A percentile compares a stretch with the other conserved stretches of the same genome.
These are phyloP conservation scores for Scheffersomyces parashehatae DNA, from an alignment of 1,139 yeast species.

Conservation along the genomic window DNA sequence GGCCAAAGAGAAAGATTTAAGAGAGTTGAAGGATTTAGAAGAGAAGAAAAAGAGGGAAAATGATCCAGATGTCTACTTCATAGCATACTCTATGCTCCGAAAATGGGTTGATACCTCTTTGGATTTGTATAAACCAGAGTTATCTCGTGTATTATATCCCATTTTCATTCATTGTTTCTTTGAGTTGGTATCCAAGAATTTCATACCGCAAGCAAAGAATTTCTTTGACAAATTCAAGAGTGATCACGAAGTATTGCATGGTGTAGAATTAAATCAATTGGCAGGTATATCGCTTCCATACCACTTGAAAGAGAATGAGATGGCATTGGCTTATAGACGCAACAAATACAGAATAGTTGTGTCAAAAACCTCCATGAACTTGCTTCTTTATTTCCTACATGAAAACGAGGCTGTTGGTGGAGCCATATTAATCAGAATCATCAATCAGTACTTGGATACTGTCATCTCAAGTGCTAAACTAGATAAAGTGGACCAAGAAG, in stretches of 20 bases:
- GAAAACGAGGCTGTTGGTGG: conserved; percentile 96
- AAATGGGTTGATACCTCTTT: conserved; percentile 91
- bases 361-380: conserved; percentile 81
- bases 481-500: conserved; percentile 46
- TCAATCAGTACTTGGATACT: conserved; percentile 84
- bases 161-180: conserved; percentile 85
- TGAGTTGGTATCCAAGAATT: conserved; percentile 69
- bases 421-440: conserved; percentile 76
- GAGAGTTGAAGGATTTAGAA: conserved; percentile 42
- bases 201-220: conserved; percentile 60
- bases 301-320: conserved; percentile 79
- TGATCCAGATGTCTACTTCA: conserved; percentile 69
- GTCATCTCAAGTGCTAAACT: conserved; percentile 46
- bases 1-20: conserved; percentile 44
- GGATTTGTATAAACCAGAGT: conserved; percentile 89
- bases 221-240: conserved; percentile 74
- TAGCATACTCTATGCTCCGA: conserved; percentile 78
- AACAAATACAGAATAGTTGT: conserved; percentile 76
- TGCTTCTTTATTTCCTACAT: conserved; percentile 81
- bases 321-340: conserved; percentile 72
- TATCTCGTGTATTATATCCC: conserved; percentile 82
- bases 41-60: conserved; percentile 41
- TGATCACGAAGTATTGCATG: conserved; percentile 78
- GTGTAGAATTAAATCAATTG: conserved; percentile 70
- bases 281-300: conserved; percentile 76